phyloP scores from a whole-genome alignment of 345 rosid genomes.

The Arabis hirsuta region DNA sequence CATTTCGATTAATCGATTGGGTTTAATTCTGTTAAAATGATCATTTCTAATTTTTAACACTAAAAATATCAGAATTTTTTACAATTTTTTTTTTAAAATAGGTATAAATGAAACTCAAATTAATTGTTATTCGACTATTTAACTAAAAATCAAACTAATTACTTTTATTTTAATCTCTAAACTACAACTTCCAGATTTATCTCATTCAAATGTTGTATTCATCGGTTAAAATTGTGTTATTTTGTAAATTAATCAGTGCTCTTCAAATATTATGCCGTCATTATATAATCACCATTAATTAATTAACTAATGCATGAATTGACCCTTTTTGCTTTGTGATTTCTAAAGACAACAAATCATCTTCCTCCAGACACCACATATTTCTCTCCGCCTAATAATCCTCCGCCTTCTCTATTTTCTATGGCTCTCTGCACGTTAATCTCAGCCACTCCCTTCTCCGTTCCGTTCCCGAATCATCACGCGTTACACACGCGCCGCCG shows the following conservation, averaged over 20 bases:
- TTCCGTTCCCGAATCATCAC: constrained; percentile 35
- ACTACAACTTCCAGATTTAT: not conserved
- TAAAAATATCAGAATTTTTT: too few relatives aligned
- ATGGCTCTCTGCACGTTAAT: constrained; percentile 61
- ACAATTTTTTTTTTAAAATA: too few relatives aligned
- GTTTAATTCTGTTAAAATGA: too few relatives aligned
- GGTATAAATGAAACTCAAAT: too few relatives aligned
- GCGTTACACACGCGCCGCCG: constrained; percentile 40
- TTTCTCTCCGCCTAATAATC: constrained; percentile 43
- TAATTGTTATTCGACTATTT: too few relatives aligned
- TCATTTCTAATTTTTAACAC: too few relatives aligned
- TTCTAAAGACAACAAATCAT: not conserved
- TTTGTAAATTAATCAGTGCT: too few relatives aligned
- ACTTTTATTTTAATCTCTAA: not conserved
- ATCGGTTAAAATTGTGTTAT: too few relatives aligned
- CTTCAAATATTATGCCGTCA: too few relatives aligned
- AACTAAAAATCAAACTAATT: not conserved
- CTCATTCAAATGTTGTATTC: too few relatives aligned
- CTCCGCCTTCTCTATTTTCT: constrained; percentile 5
- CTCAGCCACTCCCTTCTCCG: constrained; percentile 51
- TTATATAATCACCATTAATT: too few relatives aligned
- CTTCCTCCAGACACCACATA: constrained; percentile 38
- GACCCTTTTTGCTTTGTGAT: not conserved
- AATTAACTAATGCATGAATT: not conserved
- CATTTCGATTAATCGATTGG: too few relatives aligned